Evolutionary conservation across 768 basidiomycete genomes (phyloP), one percentile per base, ranked within the genome.

Genomic region (Pleurotus citrinopileatus): DNA sequence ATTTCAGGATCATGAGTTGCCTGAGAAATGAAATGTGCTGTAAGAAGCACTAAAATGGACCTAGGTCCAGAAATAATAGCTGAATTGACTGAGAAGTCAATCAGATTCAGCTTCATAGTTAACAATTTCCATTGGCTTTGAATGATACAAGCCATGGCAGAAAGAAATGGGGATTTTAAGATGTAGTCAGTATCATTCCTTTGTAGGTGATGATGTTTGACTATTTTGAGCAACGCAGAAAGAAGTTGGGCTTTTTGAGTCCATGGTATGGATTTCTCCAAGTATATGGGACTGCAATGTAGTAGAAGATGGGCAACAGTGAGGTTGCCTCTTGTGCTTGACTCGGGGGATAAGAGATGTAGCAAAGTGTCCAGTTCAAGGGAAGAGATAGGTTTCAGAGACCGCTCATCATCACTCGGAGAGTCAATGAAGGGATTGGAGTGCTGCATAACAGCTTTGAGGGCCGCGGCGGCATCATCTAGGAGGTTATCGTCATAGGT

Each of bases 401-500:
- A 27, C 27, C 23, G n/a, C 12, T 47, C 38, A 53, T 42, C 20
- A 19, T 46, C 47, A 34, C 47, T 42, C 43, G 42, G 37, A 19
- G 37, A 40, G 42, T 47, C 52, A 48, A 53, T 53, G 25, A 12
- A 47, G 10, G 46, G 46, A 20, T 46, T 15, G 19, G 23, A 17
- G 52, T 55, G 26, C 22, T 34, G 8, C 19, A 17, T 25, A 15
- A 52, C 32, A 19, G 50, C 34, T 23, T 38, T 36, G 45, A 62
- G 48, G 13, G 61, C 59, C 1, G 57, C 61, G 2, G 61, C 37
- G 6, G 61, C 56, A 3, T 58, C 15, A 22, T 62, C 54, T 15
- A 62, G 48, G 1, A 55, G 22, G 19, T 58, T 57, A 29, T 62
- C 61, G 9, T 62, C 55, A 19, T 60, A 55, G 3, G 57, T 62